Conservation (phyloP, 495 filamentous ascomycete species). For the Thermothielavioides terrestris region DNA sequence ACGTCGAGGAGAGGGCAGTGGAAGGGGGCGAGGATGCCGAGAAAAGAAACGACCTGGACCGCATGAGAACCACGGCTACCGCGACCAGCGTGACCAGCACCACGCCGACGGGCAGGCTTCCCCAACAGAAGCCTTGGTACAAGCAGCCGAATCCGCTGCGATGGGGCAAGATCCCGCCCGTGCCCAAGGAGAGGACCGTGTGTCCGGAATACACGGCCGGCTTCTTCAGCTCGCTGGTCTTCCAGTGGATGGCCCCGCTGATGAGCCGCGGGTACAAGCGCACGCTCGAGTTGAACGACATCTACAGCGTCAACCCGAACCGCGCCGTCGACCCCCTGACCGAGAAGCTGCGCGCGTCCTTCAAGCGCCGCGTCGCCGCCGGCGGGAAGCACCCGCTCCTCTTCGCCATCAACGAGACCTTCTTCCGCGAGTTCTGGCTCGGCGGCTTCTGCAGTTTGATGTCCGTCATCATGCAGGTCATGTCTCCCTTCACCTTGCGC, state of each 20-base stretch:
- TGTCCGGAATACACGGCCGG: slow-evolving; percentile 51
- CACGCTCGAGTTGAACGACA: slow-evolving; percentile 71
- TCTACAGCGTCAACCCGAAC: slow-evolving; percentile 79
- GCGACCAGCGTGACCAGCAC: slow-evolving; percentile 32
- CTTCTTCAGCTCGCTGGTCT: slow-evolving; percentile 52
- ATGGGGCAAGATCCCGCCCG: slow-evolving; percentile 49
- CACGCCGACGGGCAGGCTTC: slow-evolving; percentile 20
- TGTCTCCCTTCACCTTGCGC: slow-evolving; percentile 64
- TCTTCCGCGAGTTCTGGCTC: slow-evolving; percentile 74
- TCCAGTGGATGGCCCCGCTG: slow-evolving; percentile 60
- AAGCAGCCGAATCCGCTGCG: slow-evolving; percentile 54
- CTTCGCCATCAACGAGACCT: slow-evolving; percentile 79
- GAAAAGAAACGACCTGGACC: slow-evolving; percentile 29
- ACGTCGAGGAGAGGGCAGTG: slow-evolving; percentile 1
- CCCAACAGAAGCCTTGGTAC: slow-evolving; percentile 48
- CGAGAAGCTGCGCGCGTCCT: slow-evolving; percentile 52
- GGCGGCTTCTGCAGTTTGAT: slow-evolving; percentile 70
- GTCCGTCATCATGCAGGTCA: slow-evolving; percentile 59
- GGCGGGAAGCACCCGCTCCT: slow-evolving; percentile 68
- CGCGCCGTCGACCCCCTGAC: slow-evolving; percentile 62
- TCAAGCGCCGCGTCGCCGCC: slow-evolving; percentile 53
- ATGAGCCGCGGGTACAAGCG: slow-evolving; percentile 78
- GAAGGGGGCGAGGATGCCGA: slow-evolving; percentile 9
- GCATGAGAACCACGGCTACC: slow-evolving; percentile 37
- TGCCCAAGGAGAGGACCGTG: slow-evolving; percentile 47